Conservation (phyloP, 805 yeast genomes). For the Priceomyces castillae region DNA sequence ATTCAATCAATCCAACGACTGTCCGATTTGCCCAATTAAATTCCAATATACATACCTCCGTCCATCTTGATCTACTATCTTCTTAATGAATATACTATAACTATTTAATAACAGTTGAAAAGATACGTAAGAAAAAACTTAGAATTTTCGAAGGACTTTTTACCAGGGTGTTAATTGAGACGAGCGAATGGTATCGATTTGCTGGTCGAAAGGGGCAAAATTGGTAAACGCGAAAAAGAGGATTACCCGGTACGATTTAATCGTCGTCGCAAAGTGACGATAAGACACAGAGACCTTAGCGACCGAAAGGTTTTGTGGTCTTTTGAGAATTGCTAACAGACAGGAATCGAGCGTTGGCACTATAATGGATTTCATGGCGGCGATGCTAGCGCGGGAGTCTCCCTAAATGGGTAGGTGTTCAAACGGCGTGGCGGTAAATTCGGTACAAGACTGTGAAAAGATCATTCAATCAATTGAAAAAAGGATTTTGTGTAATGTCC, state of each 20-base stretch:
- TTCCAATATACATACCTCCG: slow-evolving; percentile 49
- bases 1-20: slow-evolving; percentile 12
- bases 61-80: slow-evolving; percentile 44
- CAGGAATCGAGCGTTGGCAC: too few relatives aligned
- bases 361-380: too few relatives aligned
- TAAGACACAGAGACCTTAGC: neutral
- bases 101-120: slow-evolving; percentile 6
- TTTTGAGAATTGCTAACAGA: neutral
- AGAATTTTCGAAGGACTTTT: slow-evolving; percentile 7
- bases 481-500: neutral
- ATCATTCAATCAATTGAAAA: neutral
- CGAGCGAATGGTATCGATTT: slow-evolving; percentile 5
- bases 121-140: slow-evolving; percentile 6
- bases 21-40: neutral
- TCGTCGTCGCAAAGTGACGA: neutral
- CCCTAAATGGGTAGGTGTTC: too few relatives aligned
- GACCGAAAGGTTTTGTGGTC: neutral
- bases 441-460: neutral
- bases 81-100: slow-evolving; percentile 6
- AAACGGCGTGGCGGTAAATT: too few relatives aligned
- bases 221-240: slow-evolving; percentile 3
- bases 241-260: slow-evolving; percentile 3
- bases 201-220: slow-evolving; percentile 7
- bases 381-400: neutral
- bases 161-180: slow-evolving; percentile 8